Conservation (phyloP, 768 basidiomycete species). For the Termitomyces heimii region DNA sequence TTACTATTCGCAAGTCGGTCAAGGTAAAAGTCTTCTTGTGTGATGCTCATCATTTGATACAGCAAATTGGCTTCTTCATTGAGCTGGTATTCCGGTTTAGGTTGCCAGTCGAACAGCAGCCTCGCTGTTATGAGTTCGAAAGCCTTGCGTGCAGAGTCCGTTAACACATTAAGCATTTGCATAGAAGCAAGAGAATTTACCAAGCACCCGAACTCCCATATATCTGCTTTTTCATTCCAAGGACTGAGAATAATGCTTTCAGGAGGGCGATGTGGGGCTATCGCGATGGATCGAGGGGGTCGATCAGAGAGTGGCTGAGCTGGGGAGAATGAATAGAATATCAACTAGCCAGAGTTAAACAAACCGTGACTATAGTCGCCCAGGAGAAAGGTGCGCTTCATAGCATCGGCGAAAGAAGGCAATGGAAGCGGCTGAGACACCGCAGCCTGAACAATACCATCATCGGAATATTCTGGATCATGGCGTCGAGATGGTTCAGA, state of each 20-base stretch:
- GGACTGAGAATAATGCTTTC: neutral
- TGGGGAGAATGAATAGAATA: neutral
- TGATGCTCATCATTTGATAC: neutral
- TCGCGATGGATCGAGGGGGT: neutral
- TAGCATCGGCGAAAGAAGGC: neutral
- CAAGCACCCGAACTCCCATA: neutral
- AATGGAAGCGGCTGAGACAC: neutral
- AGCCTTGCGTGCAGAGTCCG: neutral
- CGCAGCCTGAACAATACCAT: neutral
- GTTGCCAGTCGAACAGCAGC: neutral
- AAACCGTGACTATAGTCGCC: no score
- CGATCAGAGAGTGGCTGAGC: neutral
- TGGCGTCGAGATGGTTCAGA: neutral
- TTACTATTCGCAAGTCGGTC: neutral
- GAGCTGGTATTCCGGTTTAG: neutral
- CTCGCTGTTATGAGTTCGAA: neutral
- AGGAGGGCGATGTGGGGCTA: neutral
- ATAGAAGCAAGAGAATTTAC: neutral
- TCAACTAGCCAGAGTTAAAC: neutral
- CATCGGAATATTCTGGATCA: neutral
- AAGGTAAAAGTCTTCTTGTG: neutral
- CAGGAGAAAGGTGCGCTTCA: neutral
- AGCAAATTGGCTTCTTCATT: neutral
- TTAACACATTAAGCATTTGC: neutral
- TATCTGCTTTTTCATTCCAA: neutral